These are phyloP conservation scores for Rhododendron ovatum DNA, from an alignment of 148 eudicot species.

Conservation along the genomic window DNA sequence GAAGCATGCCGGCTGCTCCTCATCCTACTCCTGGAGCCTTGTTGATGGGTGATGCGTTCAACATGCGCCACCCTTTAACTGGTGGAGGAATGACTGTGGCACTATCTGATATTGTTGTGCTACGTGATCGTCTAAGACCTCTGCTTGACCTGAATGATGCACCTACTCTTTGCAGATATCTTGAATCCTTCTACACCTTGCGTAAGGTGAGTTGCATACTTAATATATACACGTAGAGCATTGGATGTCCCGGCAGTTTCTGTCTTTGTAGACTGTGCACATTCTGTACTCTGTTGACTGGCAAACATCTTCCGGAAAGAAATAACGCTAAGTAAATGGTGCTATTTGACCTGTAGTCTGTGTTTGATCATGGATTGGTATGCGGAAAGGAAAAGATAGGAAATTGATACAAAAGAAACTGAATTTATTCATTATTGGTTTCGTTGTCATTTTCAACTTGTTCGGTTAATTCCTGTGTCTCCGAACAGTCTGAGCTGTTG, in stretches of 20 bases:
- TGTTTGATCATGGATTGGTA: background rate
- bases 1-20: conserved; percentile 87
- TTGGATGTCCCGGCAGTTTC: background rate
- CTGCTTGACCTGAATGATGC: conserved; percentile 62
- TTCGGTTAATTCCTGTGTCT: background rate
- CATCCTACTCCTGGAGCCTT: conserved; percentile 81
- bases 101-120: conserved; percentile 68
- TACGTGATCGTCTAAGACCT: conserved; percentile 71
- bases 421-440: background rate
- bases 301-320: background rate
- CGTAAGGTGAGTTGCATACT: conserved; percentile 49
- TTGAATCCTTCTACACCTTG: conserved; percentile 77
- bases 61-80: conserved; percentile 90
- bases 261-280: background rate
- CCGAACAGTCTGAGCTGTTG: too few species aligned
- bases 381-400: background rate
- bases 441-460: background rate
- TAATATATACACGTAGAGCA: too few species aligned
- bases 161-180: conserved; percentile 61
- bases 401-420: background rate
- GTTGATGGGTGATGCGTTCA: conserved; percentile 90
- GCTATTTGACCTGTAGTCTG: background rate
- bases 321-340: background rate
- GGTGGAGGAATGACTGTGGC: conserved; percentile 99
- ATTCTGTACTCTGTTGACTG: background rate